A percentile compares a stretch with the other conserved stretches of the same genome.
Conservation (phyloP, 441 rosid species). For the Populus hybrid region DNA sequence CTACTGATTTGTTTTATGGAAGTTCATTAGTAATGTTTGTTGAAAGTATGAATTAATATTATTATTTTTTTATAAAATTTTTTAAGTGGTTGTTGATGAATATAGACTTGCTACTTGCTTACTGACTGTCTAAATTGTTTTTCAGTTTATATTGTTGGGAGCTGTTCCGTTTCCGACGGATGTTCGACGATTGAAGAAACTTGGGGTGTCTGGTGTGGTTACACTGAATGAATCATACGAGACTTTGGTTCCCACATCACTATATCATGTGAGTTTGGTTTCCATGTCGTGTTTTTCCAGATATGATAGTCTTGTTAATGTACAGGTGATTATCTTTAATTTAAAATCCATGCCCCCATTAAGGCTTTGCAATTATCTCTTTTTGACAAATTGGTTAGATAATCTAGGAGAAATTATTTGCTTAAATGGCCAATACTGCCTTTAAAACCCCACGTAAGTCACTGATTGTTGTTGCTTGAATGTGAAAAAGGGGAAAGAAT, state of each 20-base stretch:
- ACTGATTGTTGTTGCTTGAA: neutral
- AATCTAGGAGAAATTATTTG: neutral
- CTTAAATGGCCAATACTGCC: neutral
- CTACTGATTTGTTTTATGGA: no score
- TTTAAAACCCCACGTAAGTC: neutral
- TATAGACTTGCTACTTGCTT: no score
- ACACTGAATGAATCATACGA: constrained; percentile 56
- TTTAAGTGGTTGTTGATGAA: no score
- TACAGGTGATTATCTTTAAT: neutral
- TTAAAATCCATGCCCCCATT: neutral
- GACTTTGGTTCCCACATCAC: constrained; percentile 52
- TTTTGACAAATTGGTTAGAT: no score
- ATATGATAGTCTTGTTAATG: neutral
- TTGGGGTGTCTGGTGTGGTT: constrained; percentile 56
- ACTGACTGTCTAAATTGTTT: no score
- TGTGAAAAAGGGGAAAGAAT: neutral
- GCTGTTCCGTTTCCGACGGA: no score
- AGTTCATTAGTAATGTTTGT: no score
- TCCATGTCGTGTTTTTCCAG: neutral
- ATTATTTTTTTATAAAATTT: no score
- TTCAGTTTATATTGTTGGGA: no score
- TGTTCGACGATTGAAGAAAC: constrained; percentile 43
- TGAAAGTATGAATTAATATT: no score
- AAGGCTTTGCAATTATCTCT: neutral
- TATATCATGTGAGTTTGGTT: constrained; percentile 38